phyloP scores from a whole-genome alignment of 2,329 filamentous ascomycete genomes.

The Pestalotiopsis sp. region DNA sequence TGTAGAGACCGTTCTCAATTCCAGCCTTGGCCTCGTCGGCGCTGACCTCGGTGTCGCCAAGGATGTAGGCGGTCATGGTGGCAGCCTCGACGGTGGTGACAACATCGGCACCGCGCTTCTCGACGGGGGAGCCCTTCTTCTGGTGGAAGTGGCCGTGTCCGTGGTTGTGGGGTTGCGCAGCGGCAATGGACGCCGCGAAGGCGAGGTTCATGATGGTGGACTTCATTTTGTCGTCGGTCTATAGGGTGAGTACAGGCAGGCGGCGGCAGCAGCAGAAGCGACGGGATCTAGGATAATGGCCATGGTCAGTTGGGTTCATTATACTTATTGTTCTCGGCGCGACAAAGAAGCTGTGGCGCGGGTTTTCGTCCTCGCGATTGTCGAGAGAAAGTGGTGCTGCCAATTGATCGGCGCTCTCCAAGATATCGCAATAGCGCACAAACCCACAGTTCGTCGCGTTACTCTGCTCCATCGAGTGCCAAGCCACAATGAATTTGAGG shows the following conservation, averaged over 20 bases:
- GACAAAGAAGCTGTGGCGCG: not conserved
- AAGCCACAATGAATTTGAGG: not conserved
- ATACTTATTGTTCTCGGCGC: conserved; percentile 5
- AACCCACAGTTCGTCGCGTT: not conserved
- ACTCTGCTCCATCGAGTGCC: not conserved
- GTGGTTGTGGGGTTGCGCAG: conserved; percentile 62
- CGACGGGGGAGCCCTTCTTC: conserved; percentile 53
- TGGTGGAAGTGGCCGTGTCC: conserved; percentile 62
- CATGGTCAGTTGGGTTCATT: not conserved
- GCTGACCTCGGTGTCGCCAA: conserved; percentile 65
- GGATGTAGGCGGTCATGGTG: conserved; percentile 71
- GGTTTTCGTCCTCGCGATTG: not conserved
- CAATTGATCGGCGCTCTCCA: not conserved
- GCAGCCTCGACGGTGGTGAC: conserved; percentile 60
- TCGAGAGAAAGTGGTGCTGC: not conserved
- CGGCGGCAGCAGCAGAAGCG: conserved; percentile 5
- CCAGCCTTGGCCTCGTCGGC: conserved; percentile 70
- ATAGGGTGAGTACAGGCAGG: not conserved
- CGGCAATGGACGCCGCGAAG: conserved; percentile 55
- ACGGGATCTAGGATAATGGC: not conserved
- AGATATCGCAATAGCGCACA: not conserved
- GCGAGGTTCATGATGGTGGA: conserved; percentile 47
- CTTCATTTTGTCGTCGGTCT: conserved; percentile 44
- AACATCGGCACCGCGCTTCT: conserved; percentile 50
- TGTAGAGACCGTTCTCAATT: conserved; percentile 71